Evolutionary conservation across 441 rosid genomes (phyloP).

Genomic region (Arabidopsis lyrata): DNA sequence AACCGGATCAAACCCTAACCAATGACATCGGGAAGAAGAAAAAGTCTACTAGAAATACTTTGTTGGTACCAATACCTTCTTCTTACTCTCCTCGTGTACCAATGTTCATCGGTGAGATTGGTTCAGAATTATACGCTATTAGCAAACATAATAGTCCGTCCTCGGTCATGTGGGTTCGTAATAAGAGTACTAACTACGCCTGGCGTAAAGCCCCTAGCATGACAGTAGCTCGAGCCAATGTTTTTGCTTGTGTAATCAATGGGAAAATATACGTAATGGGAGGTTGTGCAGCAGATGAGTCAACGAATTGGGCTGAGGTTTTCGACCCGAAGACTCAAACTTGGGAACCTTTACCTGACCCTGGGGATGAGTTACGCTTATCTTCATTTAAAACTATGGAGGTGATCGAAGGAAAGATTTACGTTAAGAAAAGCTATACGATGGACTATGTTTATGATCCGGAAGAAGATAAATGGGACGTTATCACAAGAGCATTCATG

Average conservation of each 20-base stretch:
- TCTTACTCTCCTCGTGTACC: not conserved
- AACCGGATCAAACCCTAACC: not conserved
- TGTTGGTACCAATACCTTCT: not conserved
- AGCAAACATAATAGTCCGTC: not conserved
- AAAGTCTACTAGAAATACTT: not conserved
- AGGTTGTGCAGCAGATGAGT: slow-evolving; percentile 61
- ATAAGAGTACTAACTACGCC: slow-evolving; percentile 52
- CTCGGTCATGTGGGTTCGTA: slow-evolving; percentile 45
- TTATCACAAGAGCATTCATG: not conserved
- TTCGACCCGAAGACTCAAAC: slow-evolving; percentile 49
- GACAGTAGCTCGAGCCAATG: slow-evolving; percentile 63
- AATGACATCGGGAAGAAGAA: not conserved
- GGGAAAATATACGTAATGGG: slow-evolving; percentile 67
- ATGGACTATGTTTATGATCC: slow-evolving; percentile 62
- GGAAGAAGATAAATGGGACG: slow-evolving; percentile 52
- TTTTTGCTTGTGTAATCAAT: slow-evolving; percentile 59
- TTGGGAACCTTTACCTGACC: slow-evolving; percentile 61
- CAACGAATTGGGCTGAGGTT: slow-evolving; percentile 53
- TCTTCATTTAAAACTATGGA: slow-evolving; percentile 60
- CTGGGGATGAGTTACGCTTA: slow-evolving; percentile 46
- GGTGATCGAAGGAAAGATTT: slow-evolving; percentile 53
- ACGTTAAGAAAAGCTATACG: slow-evolving; percentile 60
- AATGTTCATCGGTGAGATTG: slow-evolving; percentile 2
- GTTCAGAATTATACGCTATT: not conserved
- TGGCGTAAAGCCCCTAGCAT: slow-evolving; percentile 61